Base-by-base conservation (phyloP, 345 rosid species). In the Syzygium jambos region DNA sequence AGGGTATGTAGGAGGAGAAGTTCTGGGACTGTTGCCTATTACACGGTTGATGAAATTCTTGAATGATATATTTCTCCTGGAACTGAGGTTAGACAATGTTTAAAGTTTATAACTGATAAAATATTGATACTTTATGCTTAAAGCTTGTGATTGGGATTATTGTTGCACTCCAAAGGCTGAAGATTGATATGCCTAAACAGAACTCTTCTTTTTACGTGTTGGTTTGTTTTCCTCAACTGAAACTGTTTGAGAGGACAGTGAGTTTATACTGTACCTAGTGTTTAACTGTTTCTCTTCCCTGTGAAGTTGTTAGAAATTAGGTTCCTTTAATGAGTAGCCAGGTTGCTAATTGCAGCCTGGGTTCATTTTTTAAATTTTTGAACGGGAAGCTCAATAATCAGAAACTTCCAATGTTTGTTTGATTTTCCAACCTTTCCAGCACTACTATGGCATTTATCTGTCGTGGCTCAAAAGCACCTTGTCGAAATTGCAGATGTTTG, bases 401-500 rank as follows among this genome's bases (percentile, higher is more conserved):
- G 82, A 73, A 73, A 73, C 49, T 38, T 19, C 49, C 27, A 5
- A 3, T 4, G 49, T 38, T 61, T 73, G 29, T 52, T 83, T 51
- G 6, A 27, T 25, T 73, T 73, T 43, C 82, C 8, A 30, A 41
- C 65, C 51, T 53, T 53, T 56, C n/a, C 61, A 13, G 49, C 52
- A 53, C 11, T 56, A 1, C 51, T 17, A 21, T 0, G 43, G 49
- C 80, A 55, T 22, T 85, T 49, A 16, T 38, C 77, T 84, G 49
- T 43, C 77, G 85, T 41, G 82, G 49, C 82, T 73, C 80, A 73
- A 73, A 73, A 73, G 49, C 80, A 34, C 4, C 49, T 19, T 86
- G 57, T 88, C 78, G 82, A 85, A 90, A 51, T 85, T 90, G 80
- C 93, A 96, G 99, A 90, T 95, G 87, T 97, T 97, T 30, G 91